Conservation (phyloP, 352 stramenopile species). For the Phytophthora hybrid region DNA sequence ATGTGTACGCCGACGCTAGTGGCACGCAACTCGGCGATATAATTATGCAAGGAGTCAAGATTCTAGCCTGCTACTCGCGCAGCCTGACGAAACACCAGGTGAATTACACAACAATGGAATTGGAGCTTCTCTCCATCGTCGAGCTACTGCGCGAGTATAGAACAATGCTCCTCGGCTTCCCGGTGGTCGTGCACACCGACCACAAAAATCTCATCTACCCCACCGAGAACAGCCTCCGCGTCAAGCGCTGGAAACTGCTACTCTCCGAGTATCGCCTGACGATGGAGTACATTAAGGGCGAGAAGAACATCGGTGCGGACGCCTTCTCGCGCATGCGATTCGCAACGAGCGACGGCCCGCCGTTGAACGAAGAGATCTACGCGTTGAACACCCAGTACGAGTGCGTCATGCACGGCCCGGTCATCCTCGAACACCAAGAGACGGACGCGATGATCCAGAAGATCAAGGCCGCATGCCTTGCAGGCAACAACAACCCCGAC, state of each 20-base stretch:
- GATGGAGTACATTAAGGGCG: too few relatives aligned
- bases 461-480: background rate
- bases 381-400: background rate
- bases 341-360: background rate
- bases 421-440: background rate
- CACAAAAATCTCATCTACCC: slow-evolving; percentile 6
- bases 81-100: slow-evolving; percentile 11
- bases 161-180: too few relatives aligned
- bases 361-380: background rate
- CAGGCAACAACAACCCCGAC: slow-evolving; percentile 2
- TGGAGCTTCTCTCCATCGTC: too few relatives aligned
- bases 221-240: too few relatives aligned
- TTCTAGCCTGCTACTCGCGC: background rate
- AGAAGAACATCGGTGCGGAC: too few relatives aligned
- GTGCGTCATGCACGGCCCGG: background rate
- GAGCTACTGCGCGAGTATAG: too few relatives aligned
- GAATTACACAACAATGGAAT: slow-evolving; percentile 1
- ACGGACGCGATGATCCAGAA: background rate
- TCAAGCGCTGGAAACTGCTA: too few relatives aligned
- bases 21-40: background rate
- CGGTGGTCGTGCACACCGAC: too few relatives aligned
- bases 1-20: slow-evolving; percentile 9
- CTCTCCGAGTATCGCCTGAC: too few relatives aligned
- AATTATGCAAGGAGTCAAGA: slow-evolving; percentile 5
- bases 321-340: slow-evolving; percentile 2